A percentile compares a stretch with the other conserved stretches of the same genome.
These are phyloP conservation scores for Termitomyces sp. DNA, from an alignment of 768 basidiomycete genomes.

Conservation along the genomic window DNA sequence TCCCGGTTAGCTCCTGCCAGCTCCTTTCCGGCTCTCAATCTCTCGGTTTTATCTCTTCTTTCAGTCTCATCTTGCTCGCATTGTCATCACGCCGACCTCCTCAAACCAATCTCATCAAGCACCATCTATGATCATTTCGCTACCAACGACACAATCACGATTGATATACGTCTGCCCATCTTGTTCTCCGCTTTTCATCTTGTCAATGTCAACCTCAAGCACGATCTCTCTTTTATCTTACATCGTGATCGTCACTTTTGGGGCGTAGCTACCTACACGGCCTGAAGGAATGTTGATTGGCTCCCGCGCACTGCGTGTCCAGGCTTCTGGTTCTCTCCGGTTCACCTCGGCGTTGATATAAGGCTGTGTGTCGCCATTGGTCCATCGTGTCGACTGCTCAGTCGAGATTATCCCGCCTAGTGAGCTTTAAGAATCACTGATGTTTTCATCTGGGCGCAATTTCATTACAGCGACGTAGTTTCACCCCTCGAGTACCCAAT, in stretches of 20 bases:
- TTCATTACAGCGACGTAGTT: neutral
- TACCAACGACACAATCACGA: neutral
- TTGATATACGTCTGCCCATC: neutral
- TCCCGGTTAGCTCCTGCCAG: neutral
- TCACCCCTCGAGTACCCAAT: neutral
- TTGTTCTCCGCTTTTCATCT: neutral
- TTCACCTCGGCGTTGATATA: neutral
- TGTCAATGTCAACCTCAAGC: neutral
- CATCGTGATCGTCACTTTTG: neutral
- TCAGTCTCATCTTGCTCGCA: neutral
- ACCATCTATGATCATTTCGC: neutral
- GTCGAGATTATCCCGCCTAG: neutral
- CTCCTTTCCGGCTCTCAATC: neutral
- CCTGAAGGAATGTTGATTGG: neutral
- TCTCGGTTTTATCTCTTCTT: neutral
- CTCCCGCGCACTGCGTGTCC: neutral
- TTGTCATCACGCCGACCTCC: neutral
- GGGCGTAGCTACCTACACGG: neutral
- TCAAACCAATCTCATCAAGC: neutral
- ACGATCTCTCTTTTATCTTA: neutral
- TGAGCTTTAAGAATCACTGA: neutral
- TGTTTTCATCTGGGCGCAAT: neutral
- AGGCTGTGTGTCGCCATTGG: neutral
- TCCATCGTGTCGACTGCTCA: neutral
- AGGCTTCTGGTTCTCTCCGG: neutral